Percentiles rank a stretch among this genome's conserved stretches.
Evolutionary conservation across 2,329 filamentous ascomycete genomes (phyloP).

Genomic region (Arthrobotrys conoides): DNA sequence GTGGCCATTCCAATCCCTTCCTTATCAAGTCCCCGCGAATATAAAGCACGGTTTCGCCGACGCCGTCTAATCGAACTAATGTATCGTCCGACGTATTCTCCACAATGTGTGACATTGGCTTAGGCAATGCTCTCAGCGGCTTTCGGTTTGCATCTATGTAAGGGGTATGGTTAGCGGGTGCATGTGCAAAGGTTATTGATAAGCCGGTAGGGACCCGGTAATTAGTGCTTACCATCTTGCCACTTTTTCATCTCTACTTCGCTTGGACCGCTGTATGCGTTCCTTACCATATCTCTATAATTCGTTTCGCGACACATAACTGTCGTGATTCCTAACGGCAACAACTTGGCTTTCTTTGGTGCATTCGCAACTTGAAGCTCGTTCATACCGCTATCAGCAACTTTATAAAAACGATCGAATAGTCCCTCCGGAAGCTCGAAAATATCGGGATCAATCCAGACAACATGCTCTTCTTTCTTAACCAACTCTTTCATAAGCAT

Average conservation of each 20-base stretch:
- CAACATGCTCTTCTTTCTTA: slow-evolving; percentile 16
- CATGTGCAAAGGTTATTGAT: background rate
- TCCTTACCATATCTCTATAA: slow-evolving; percentile 33
- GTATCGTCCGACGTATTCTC: slow-evolving; percentile 24
- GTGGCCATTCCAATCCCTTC: slow-evolving; percentile 40
- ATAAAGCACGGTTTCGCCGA: slow-evolving; percentile 45
- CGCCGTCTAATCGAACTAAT: slow-evolving; percentile 40
- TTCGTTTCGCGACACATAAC: slow-evolving; percentile 32
- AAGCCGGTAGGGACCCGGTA: background rate
- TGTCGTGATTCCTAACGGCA: slow-evolving; percentile 26
- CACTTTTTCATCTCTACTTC: slow-evolving; percentile 25
- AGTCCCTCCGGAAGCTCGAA: slow-evolving; percentile 20
- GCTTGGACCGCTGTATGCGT: slow-evolving; percentile 48
- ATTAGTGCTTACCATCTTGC: slow-evolving; percentile 23
- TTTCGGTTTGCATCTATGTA: slow-evolving; percentile 7
- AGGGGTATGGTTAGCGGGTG: background rate
- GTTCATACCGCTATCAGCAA: background rate
- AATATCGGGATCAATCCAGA: slow-evolving; percentile 42
- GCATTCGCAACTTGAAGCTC: slow-evolving; percentile 27
- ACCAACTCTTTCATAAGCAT: slow-evolving; percentile 16
- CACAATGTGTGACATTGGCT: slow-evolving; percentile 43
- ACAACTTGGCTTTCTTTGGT: slow-evolving; percentile 11
- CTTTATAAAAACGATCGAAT: slow-evolving; percentile 27
- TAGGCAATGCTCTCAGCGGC: slow-evolving; percentile 18
- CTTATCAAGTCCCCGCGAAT: slow-evolving; percentile 33